Evolutionary conservation across 179 eudicot species (phyloP), one percentile per base, ranked within the genome.

Genomic region (Drosera spatulata): DNA sequence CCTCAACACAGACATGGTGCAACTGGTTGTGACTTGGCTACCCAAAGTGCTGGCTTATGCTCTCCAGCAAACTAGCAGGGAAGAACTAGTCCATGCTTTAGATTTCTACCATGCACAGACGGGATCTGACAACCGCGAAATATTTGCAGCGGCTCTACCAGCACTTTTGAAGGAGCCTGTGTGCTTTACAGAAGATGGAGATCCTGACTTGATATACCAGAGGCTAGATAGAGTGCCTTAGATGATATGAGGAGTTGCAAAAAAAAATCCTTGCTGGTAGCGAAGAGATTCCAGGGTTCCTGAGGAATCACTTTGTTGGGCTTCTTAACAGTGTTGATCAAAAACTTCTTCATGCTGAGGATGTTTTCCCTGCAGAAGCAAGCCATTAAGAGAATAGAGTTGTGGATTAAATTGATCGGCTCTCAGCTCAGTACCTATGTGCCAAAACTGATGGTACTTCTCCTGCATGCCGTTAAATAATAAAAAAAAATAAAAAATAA

Each of bases 381-480:
- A 79, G 99, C 97, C 58, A 71, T 85, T 51, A 78, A 78, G 68
- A 76, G 99, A 47, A 95, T 95, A 66, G 96, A 87, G 71, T 70
- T 91, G 88, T 72, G 91, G 73, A 84, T 91, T 51, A 75, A 74
- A 70, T 68, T 91, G 96, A 95, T 95, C 96, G 99, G 99, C 58
- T 79, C 95, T 70, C 89, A 95, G 58, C 95, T 95, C 59, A 76
- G 96, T 78, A 87, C 96, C 8, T 82, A 95, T 65, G 96, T 91
- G 53, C 99, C 99, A 55, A 91, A 91, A 73, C 76, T 95, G 47
- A 87, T 95, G 97, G 99, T 95, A 63, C 99, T 95, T 72, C 87
- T 95, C 74, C 87, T 95, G 97, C 86, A 91, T 66, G 80, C 86
- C 39, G 81, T 91, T 69, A 84, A 75, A 58, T n/a, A n/a, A n/a